These are phyloP conservation scores for Rhynchospora breviuscula DNA, from an alignment of 176 grass and related monocot species.

Conservation along the genomic window DNA sequence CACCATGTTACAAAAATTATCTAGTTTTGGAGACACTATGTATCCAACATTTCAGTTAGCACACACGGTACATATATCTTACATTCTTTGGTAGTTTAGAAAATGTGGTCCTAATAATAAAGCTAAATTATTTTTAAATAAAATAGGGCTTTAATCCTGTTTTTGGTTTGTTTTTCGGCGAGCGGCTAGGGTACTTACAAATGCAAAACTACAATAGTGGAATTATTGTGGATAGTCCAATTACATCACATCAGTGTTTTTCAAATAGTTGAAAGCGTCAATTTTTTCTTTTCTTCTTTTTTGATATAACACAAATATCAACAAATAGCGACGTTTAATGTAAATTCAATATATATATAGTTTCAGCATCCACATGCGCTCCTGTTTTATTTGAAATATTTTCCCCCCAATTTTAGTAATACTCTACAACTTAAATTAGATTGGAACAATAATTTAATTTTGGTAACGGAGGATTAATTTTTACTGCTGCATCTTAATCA, in stretches of 20 bases:
- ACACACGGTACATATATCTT: neutral
- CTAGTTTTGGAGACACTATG: neutral
- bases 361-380: neutral
- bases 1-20: neutral
- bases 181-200: neutral
- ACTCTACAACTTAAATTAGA: neutral
- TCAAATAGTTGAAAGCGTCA: neutral
- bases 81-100: neutral
- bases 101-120: neutral
- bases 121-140: neutral
- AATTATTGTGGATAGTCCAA: neutral
- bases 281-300: neutral
- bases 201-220: neutral
- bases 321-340: neutral
- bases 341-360: neutral
- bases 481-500: neutral
- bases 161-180: neutral
- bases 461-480: neutral
- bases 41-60: neutral
- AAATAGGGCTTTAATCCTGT: neutral
- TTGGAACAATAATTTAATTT: neutral
- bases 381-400: neutral
- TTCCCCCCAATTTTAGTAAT: neutral
- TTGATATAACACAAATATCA: slow-evolving; percentile 9
- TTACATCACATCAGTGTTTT: slow-evolving; percentile 5